Evolutionary conservation across 169 alveolate species (phyloP), one percentile per base, ranked within the genome.

Genomic region (Cryptosporidium andersoni): DNA sequence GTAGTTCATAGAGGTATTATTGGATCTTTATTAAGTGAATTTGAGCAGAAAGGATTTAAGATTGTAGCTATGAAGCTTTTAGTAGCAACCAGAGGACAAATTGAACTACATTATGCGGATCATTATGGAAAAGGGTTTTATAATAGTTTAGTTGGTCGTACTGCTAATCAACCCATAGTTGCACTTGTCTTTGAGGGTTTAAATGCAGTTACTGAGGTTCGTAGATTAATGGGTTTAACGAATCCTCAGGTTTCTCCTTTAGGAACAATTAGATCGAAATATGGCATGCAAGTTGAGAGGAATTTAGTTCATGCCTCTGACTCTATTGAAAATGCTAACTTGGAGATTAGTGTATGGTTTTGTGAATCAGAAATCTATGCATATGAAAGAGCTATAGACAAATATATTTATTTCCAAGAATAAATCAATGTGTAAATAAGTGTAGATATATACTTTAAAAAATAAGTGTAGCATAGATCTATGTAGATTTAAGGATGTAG

Each of bases 271-370:
- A 66, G 85, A 16, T 56, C 85, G n/a, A 51, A 56, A 4, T 74
- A 25, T 36, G 85, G 85, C 36, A 74, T 74, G 85, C 85, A 74
- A 40, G 45, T 63, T 14, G 85, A 74, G 49, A 74, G 85, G 37
- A 74, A 74, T 49, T 60, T 74, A 16, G 34, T 74, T 43, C 85
- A 74, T 60, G 85, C 85, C 12, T 74, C 85, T 58, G 85, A 74
- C 16, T 74, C 85, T 12, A 34, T 74, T 4, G 85, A 74, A 25
- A 74, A 74, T 74, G 85, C 85, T 42, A 12, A 42, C 12, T 40
- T 42, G 5, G 85, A 74, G 51, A 74, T 74, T 14, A 58, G 52
- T 47, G 63, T 74, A 12, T 74, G 85, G 85, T 74, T 74, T 43
- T 8, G 45, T 43, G 74, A 66, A 47, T 48, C 45, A 47, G 74